Evolutionary conservation across 805 yeast species (phyloP).

Genomic region (Candida oleophila): DNA sequence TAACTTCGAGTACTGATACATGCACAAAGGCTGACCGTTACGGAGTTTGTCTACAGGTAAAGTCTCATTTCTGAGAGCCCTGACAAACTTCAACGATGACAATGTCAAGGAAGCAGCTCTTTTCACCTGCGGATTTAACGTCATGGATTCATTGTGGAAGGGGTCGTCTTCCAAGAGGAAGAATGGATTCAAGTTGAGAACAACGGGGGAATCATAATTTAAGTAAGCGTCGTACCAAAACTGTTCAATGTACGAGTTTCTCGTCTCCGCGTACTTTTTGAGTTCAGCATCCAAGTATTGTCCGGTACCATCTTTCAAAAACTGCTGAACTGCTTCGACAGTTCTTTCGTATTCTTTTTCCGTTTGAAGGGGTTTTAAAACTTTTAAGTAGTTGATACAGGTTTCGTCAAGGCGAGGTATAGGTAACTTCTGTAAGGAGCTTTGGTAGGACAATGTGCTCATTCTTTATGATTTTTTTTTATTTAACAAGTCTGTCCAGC

Average conservation of each 20-base stretch:
- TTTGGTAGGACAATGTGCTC: conserved; percentile 61
- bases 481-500: conserved; percentile 1
- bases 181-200: conserved; percentile 87
- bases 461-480: no score
- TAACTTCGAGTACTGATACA: conserved; percentile 87
- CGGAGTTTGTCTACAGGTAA: conserved; percentile 69
- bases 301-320: conserved; percentile 52
- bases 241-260: conserved; percentile 85
- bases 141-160: conserved; percentile 56
- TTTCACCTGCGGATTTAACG: conserved; percentile 57
- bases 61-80: conserved; percentile 74
- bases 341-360: conserved; percentile 67
- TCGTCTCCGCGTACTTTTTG: conserved; percentile 55
- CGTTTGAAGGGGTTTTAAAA: conserved; percentile 78
- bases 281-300: conserved; percentile 63
- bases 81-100: conserved; percentile 74
- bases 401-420: conserved; percentile 75
- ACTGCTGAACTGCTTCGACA: conserved; percentile 52
- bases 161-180: conserved; percentile 91
- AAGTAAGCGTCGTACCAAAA: conserved; percentile 93
- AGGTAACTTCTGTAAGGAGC: conserved; percentile 63
- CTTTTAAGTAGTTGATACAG: conserved; percentile 61
- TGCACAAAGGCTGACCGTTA: conserved; percentile 66
- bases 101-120: conserved; percentile 79
- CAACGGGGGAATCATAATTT: conserved; percentile 86